A percentile compares a stretch with the other conserved stretches of the same genome.
Conservation (phyloP, 108 stramenopile genomes). For the Skeletonema potamos region DNA sequence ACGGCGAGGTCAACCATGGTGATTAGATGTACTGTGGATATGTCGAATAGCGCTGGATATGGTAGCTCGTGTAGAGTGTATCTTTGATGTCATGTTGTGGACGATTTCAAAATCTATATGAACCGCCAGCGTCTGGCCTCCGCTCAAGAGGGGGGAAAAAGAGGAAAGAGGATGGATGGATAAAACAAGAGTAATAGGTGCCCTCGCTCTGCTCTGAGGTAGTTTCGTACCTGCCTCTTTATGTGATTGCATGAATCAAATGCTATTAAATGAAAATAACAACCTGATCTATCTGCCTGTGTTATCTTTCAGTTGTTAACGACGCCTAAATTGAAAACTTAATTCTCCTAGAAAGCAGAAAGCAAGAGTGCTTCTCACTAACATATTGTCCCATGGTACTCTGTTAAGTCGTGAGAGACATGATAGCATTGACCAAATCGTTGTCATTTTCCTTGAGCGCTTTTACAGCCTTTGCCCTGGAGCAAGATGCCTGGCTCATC, state of each 20-base stretch:
- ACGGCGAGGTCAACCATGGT: conserved; percentile 50
- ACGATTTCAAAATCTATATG: too few species aligned
- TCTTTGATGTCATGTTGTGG: neutral
- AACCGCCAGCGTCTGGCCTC: too few species aligned
- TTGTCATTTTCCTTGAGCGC: conserved; percentile 79
- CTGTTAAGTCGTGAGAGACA: conserved; percentile 66
- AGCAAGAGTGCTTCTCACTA: neutral
- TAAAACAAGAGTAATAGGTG: too few species aligned
- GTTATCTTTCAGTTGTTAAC: neutral
- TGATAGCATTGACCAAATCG: conserved; percentile 89
- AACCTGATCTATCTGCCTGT: neutral
- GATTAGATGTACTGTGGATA: neutral
- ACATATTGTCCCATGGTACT: neutral
- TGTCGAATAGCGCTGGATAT: too few species aligned
- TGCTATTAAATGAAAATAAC: too few species aligned
- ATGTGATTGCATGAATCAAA: too few species aligned
- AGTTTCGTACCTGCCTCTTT: too few species aligned
- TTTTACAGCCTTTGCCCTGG: conserved; percentile 59
- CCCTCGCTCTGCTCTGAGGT: too few species aligned
- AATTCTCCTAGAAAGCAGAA: neutral
- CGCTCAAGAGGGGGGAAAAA: too few species aligned
- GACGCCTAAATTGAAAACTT: neutral
- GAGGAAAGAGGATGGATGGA: too few species aligned
- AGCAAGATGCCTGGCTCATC: conserved; percentile 66
- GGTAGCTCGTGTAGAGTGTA: too few species aligned